Evolutionary conservation across 352 stramenopile genomes (phyloP), one percentile per base, ranked within the genome.

Genomic region (Pythium guiyangense): DNA sequence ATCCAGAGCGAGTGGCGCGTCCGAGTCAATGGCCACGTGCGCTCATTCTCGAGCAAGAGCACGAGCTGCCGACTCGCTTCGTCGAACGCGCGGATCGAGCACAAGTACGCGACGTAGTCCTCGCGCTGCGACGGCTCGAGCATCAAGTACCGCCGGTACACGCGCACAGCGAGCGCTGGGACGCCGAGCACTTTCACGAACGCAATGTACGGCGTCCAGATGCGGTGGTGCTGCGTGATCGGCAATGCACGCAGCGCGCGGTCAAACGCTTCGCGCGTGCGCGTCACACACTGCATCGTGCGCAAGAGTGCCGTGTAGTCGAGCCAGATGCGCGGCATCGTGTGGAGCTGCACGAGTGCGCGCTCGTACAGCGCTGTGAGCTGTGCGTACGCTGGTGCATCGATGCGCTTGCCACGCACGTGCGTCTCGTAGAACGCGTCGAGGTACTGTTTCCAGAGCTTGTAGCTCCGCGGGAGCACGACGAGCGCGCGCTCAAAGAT

Each of bases 281-380:
- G 55, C 10, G 90, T 98, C 49, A 96, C 81, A n/a, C 75, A 70
- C 57, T 82, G 77, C 70, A 90, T 79, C 48, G 87, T 64, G 17
- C 81, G 70, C 34, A 98, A 60, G 20, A 97, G 64, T 44, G 78
- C 58, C 20, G 90, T 69, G 62, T 97, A 97, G 47, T 96, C 71
- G 26, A 97, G 71, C 98, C 98, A 99, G 20, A 99, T 85, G 46
- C 90, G 73, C 17, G 98, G 98, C 92, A 99, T 99, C 51, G 97
- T 98, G 65, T 89, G 74, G 12, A 99, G 74, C 62, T 97, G 88
- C 20, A 88, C 70, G 20, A 99, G 73, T 25, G 87, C 87, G 43
- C 91, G 79, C 69, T 99, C 96, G 54, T 95, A 95, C 11, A 91
- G 63, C 29, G 54, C 49, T 2, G 71, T 64, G 9, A 95, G 69